Evolutionary conservation across 192 early-diverging fungal genomes (phyloP).

Genomic region (Irineochytrium annulatum): DNA sequence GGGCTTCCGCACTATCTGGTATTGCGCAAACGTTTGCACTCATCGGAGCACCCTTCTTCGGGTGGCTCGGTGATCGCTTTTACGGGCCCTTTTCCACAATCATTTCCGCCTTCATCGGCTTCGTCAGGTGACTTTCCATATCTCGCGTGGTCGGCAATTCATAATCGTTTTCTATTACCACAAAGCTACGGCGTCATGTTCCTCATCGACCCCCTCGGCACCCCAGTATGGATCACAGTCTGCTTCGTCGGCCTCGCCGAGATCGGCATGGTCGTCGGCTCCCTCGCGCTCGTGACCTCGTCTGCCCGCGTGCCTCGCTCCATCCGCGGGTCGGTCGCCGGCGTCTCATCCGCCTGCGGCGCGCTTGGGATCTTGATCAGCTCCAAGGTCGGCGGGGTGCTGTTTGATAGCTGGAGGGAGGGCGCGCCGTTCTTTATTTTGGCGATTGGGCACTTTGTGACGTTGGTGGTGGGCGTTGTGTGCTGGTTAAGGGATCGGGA

Average conservation of each 20-base stretch:
- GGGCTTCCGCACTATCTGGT: slow-evolving; percentile 43
- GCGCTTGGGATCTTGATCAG: slow-evolving; percentile 62
- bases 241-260: slow-evolving; percentile 53
- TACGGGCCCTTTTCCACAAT: slow-evolving; percentile 33
- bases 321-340: slow-evolving; percentile 59
- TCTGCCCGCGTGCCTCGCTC: slow-evolving; percentile 34
- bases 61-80: slow-evolving; percentile 33
- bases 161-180: not conserved
- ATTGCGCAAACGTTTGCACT: slow-evolving; percentile 63
- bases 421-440: slow-evolving; percentile 45
- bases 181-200: slow-evolving; percentile 33
- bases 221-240: slow-evolving; percentile 39
- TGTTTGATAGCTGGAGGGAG: slow-evolving; percentile 46
- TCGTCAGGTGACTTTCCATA: slow-evolving; percentile 39
- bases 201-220: slow-evolving; percentile 39
- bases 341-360: slow-evolving; percentile 58
- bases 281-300: slow-evolving; percentile 58
- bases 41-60: slow-evolving; percentile 60
- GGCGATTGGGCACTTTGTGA: slow-evolving; percentile 23
- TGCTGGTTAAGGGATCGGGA: not conserved
- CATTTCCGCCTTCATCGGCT: slow-evolving; percentile 45
- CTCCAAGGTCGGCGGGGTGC: slow-evolving; percentile 56
- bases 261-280: slow-evolving; percentile 66
- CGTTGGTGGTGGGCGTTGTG: slow-evolving; percentile 18
- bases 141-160: not conserved